These are phyloP conservation scores for Fraxinus xanthoxyloides DNA, from an alignment of 305 asterid species.

Conservation along the genomic window DNA sequence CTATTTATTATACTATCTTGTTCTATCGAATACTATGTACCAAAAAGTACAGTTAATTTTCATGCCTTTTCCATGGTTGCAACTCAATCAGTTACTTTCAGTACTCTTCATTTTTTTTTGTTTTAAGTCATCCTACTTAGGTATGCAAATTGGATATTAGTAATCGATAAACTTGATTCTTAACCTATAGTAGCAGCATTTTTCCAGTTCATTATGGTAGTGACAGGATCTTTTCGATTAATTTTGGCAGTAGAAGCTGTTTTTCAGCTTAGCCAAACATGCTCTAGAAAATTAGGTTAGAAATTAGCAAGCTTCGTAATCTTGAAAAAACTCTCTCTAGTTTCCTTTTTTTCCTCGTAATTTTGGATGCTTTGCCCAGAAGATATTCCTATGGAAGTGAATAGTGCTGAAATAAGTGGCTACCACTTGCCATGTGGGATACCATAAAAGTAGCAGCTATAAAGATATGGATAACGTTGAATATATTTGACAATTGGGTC, in stretches of 20 bases:
- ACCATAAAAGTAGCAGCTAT: not conserved
- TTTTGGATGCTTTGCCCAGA: not conserved
- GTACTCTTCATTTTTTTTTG: not conserved
- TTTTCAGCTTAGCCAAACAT: too few species aligned
- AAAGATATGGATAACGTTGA: not conserved
- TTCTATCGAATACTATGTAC: too few species aligned
- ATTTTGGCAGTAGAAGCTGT: not conserved
- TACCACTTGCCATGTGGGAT: not conserved
- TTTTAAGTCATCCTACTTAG: not conserved
- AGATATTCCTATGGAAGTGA: not conserved
- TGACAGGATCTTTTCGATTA: not conserved
- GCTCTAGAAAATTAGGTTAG: not conserved
- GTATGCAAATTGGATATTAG: not conserved
- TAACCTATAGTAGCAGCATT: not conserved
- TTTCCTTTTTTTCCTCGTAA: not conserved
- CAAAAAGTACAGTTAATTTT: not conserved
- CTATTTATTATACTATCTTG: too few species aligned
- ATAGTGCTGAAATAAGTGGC: not conserved
- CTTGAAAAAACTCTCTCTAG: not conserved
- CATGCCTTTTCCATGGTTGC: not conserved
- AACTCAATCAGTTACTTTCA: not conserved
- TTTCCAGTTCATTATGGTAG: not conserved
- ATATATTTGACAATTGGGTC: not conserved
- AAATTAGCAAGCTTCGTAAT: not conserved
- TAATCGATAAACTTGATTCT: not conserved